Evolutionary conservation across 2,329 filamentous ascomycete genomes (phyloP).

Genomic region (Fusarium sublunatum): DNA sequence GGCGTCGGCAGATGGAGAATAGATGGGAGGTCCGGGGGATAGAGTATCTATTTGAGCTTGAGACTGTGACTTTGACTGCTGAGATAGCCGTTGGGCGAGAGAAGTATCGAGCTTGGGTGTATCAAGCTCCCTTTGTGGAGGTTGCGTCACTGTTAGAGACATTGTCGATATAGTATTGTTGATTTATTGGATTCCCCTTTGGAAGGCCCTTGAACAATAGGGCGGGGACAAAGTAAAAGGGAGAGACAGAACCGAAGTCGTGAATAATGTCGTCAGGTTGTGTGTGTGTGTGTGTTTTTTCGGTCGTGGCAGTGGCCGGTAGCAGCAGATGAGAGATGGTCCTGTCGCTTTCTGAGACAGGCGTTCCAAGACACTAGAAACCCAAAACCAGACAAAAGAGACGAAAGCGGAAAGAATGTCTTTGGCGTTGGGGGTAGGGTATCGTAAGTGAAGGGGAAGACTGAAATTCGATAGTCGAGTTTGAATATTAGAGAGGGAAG

Average conservation of each 20-base stretch:
- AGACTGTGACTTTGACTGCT: conserved; percentile 30
- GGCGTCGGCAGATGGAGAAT: conserved; percentile 42
- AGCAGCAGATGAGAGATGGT: conserved; percentile 8
- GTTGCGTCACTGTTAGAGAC: conserved; percentile 43
- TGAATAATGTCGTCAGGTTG: conserved; percentile 34
- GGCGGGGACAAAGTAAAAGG: conserved; percentile 27
- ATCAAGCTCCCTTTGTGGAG: conserved; percentile 37
- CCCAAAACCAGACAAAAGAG: conserved; percentile 40
- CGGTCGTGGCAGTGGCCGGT: conserved; percentile 37
- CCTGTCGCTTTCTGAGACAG: conserved; percentile 25
- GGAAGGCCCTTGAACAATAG: conserved; percentile 23
- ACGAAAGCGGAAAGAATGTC: conserved; percentile 40
- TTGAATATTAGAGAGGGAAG: conserved; percentile 19
- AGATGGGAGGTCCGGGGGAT: conserved; percentile 44
- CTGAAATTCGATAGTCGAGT: conserved; percentile 36
- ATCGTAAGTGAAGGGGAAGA: conserved; percentile 9
- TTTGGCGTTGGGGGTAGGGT: conserved; percentile 11
- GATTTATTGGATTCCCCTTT: conserved; percentile 39
- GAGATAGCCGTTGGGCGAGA: conserved; percentile 28
- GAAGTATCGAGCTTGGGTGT: conserved; percentile 36
- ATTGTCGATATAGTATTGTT: conserved; percentile 34
- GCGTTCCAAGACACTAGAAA: conserved; percentile 29
- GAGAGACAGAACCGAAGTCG: conserved; percentile 20
- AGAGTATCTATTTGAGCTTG: conserved; percentile 44
- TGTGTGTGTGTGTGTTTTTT: too few species aligned